Base-by-base conservation (phyloP, 225 moss, liverwort and hornwort genomes). In the Pleurozium schreberi region DNA sequence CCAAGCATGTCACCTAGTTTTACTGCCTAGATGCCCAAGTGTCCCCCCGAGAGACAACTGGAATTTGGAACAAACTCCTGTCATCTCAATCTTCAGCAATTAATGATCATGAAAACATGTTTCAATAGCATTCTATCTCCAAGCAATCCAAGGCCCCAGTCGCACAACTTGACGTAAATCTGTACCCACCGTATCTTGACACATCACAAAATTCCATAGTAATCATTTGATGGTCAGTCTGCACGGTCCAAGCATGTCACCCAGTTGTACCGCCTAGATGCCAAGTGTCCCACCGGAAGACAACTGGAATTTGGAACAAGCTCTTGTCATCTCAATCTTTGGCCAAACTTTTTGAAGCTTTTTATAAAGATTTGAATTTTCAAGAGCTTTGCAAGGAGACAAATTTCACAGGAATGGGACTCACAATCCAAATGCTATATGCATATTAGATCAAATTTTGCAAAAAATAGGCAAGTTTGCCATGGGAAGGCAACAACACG, bases 281-380 rank as follows among this genome's bases (percentile, higher is more conserved):
- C 1, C 2, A 5, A 25, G 1, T 23, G 9, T 25, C 6, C 6
- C 12, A 1, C 2, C 0, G 0, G 0, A 1, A 15, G 2, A 4
- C 2, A 38, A 55, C 7, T 55, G 55, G 6, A 26, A 0, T 38
- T 38, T 10, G 9, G 12, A 38, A 3, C 15, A 55, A 55, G 15
- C 55, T 26, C 26, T 4, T 38, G 26, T 26, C 31, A 74, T 53
- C 16, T 75, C 19, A 33, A 75, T 12, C 7, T 47, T 33, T 12
- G 4, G 5, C 2, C 3, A 19, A 2, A 33, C 49, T 49, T 33
- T 20, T 47, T 3, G 4, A 34, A 52, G 22, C 4, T 8, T 52
- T 52, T 34, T 0, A 75, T 4, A 0, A 53, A 36, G 2, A 76
- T 23, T 9, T 23, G 0, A 3, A 36, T 76, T 76, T 33, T 1